These are phyloP conservation scores for Aphanomyces invadans DNA, from an alignment of 352 stramenopile species.

Conservation along the genomic window DNA sequence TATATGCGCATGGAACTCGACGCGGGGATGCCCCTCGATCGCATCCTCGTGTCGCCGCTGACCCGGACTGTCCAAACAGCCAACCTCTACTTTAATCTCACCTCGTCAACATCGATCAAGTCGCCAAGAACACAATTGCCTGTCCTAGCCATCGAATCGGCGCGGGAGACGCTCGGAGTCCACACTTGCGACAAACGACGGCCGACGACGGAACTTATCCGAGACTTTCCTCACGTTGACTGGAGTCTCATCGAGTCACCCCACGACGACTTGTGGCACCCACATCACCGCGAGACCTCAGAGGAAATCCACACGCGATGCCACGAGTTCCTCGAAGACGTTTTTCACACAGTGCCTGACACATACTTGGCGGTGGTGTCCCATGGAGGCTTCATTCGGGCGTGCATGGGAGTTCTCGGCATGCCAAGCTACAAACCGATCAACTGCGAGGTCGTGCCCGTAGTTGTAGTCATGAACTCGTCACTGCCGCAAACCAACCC, in stretches of 20 bases:
- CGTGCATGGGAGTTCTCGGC: slow-evolving; percentile 46
- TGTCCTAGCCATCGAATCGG: slow-evolving; percentile 45
- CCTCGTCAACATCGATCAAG: slow-evolving; percentile 16
- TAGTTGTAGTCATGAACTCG: slow-evolving; percentile 33
- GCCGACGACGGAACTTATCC: slow-evolving; percentile 33
- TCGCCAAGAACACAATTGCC: slow-evolving; percentile 29
- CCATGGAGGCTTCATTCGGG: slow-evolving; percentile 59
- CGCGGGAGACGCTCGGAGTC: slow-evolving; percentile 56
- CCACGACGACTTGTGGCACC: slow-evolving; percentile 46
- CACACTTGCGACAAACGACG: slow-evolving; percentile 56
- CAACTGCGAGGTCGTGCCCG: slow-evolving; percentile 60
- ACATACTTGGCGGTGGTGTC: slow-evolving; percentile 46
- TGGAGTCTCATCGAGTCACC: slow-evolving; percentile 40
- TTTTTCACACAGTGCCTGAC: slow-evolving; percentile 36
- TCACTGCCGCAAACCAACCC: not conserved
- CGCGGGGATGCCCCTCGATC: slow-evolving; percentile 42
- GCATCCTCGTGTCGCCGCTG: slow-evolving; percentile 55
- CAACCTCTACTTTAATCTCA: slow-evolving; percentile 27
- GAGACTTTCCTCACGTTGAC: slow-evolving; percentile 41
- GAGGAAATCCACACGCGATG: slow-evolving; percentile 49
- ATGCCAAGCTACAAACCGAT: slow-evolving; percentile 56
- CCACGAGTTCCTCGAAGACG: slow-evolving; percentile 39
- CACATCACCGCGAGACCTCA: slow-evolving; percentile 49
- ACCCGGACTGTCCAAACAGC: slow-evolving; percentile 62
- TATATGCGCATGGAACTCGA: slow-evolving; percentile 22